Conservation (phyloP, 805 yeast genomes). For the Schizosaccharomyces cryophilus region DNA sequence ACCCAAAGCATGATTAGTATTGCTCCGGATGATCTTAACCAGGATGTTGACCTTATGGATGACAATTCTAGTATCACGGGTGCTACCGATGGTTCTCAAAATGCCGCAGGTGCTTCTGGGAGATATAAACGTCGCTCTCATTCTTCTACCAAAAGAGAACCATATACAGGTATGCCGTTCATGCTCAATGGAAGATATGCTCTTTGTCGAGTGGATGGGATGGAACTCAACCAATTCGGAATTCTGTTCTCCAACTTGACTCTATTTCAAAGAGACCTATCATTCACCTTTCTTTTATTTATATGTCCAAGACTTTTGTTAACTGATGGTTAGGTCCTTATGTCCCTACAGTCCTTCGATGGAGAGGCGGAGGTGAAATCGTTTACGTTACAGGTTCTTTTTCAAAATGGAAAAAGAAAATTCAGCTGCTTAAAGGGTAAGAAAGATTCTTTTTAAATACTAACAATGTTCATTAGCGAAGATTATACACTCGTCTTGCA, state of each 20-base stretch:
- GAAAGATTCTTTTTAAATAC: background rate
- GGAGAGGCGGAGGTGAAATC: slow-evolving; percentile 92
- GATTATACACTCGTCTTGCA: slow-evolving; percentile 43
- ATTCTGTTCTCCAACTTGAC: too few relatives aligned
- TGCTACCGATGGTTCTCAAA: background rate
- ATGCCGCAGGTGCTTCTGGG: background rate
- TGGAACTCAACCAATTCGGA: too few relatives aligned
- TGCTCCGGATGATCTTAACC: background rate
- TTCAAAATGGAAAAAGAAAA: slow-evolving; percentile 97
- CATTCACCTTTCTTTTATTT: background rate
- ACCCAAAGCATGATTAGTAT: background rate
- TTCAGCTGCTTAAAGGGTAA: slow-evolving; percentile 27
- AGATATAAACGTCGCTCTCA: background rate
- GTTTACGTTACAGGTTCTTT: slow-evolving; percentile 94
- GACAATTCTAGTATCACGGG: background rate
- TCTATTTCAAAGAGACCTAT: too few relatives aligned
- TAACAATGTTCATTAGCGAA: background rate
- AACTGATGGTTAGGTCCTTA: slow-evolving; percentile 4
- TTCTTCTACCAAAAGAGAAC: background rate
- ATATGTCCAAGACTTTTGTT: background rate
- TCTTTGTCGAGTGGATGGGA: too few relatives aligned
- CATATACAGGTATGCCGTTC: background rate
- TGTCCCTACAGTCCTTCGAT: slow-evolving; percentile 42
- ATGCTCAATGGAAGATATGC: too few relatives aligned
- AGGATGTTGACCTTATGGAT: background rate